Percentiles rank a stretch among this genome's conserved stretches.
Evolutionary conservation across 495 filamentous ascomycete genomes (phyloP).

Genomic region (Filosporella fistucella): DNA sequence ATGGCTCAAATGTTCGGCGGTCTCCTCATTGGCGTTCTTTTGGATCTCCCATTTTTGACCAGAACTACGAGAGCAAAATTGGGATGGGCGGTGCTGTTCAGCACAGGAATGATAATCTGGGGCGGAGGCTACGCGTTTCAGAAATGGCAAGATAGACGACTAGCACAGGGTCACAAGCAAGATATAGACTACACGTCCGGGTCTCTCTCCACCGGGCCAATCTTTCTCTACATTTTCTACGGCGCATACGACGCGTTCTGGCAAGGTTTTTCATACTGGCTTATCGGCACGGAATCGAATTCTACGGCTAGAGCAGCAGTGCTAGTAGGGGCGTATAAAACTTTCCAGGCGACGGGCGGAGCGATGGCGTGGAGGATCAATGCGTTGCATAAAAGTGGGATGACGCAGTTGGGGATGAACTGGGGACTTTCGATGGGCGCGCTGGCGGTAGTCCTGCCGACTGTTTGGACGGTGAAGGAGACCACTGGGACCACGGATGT

Average conservation of each 20-base stretch:
- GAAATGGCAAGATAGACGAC: conserved; percentile 51
- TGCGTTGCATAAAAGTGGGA: too few relatives aligned
- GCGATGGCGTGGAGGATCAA: too few relatives aligned
- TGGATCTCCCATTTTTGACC: conserved; percentile 59
- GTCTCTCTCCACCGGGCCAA: conserved; percentile 74
- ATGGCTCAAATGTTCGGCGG: conserved; percentile 81
- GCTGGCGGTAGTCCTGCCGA: too few relatives aligned
- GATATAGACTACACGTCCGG: conserved; percentile 61
- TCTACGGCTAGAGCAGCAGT: too few relatives aligned
- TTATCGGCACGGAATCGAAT: too few relatives aligned
- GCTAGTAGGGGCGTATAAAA: too few relatives aligned
- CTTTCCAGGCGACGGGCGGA: too few relatives aligned
- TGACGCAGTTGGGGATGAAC: too few relatives aligned
- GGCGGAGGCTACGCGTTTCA: conserved; percentile 83
- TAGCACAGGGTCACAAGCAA: conserved; percentile 28
- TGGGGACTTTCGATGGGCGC: too few relatives aligned
- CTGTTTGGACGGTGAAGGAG: too few relatives aligned
- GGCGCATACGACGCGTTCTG: conserved; percentile 84
- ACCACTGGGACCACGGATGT: too few relatives aligned
- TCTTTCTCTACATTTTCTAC: conserved; percentile 90
- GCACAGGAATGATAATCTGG: conserved; percentile 76
- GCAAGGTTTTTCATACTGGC: conserved; percentile 84
- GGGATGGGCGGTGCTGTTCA: conserved; percentile 58
- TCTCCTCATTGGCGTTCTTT: conserved; percentile 66
- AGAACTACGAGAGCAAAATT: conserved; percentile 71